Evolutionary conservation across 495 filamentous ascomycete genomes (phyloP).

Genomic region (Penicillium daleae): DNA sequence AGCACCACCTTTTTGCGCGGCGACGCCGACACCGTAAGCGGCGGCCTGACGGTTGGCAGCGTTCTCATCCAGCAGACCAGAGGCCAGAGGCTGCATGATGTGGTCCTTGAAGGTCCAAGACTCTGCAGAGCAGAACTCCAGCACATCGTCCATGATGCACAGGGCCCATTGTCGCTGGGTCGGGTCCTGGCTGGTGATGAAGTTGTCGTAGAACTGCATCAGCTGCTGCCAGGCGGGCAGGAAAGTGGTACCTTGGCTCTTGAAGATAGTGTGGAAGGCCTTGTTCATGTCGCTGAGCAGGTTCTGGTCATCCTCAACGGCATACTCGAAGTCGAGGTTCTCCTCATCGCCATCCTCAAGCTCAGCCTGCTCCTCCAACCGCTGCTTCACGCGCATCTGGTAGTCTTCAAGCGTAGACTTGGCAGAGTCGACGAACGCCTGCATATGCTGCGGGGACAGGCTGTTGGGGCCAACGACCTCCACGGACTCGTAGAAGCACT

Average conservation of each 20-base stretch:
- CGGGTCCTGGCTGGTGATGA: conserved; percentile 80
- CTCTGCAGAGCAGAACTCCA: conserved; percentile 91
- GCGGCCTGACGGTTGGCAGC: conserved; percentile 96
- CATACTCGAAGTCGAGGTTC: conserved; percentile 66
- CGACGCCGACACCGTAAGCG: conserved; percentile 93
- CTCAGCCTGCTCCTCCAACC: conserved; percentile 75
- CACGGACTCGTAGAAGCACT: conserved; percentile 99
- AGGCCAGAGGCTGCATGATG: conserved; percentile 82
- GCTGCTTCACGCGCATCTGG: conserved; percentile 77
- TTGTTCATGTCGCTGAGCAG: conserved; percentile 99
- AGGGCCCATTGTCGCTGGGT: conserved; percentile 98
- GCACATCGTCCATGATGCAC: conserved; percentile 97
- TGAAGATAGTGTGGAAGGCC: conserved; percentile 98
- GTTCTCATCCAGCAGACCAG: conserved; percentile 79
- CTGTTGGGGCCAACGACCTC: conserved; percentile 88
- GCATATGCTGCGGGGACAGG: conserved; percentile 77
- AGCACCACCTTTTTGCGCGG: conserved; percentile 86
- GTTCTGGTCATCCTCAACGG: conserved; percentile 96
- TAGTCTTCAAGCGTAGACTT: conserved; percentile 88
- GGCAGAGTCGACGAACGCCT: conserved; percentile 81
- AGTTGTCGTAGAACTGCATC: conserved; percentile 78
- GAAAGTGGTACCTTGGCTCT: conserved; percentile 85
- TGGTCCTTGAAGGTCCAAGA: conserved; percentile 80
- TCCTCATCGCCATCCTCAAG: conserved; percentile 86
- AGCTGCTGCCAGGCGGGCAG: conserved; percentile 85